These are phyloP conservation scores for Daedaleopsis nitida DNA, from an alignment of 768 basidiomycete species.

Conservation along the genomic window DNA sequence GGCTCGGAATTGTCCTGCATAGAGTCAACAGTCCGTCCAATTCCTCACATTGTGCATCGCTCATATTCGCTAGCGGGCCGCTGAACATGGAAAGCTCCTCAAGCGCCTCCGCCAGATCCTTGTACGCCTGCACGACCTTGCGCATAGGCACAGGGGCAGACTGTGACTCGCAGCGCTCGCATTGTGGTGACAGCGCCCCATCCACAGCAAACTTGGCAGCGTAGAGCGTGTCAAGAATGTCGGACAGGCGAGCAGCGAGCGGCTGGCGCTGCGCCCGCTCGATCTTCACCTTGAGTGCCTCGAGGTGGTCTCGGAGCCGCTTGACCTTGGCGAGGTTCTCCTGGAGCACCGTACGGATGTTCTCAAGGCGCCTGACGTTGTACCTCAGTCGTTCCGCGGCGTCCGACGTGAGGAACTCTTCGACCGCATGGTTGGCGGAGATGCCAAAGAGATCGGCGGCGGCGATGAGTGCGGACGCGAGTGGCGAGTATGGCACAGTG, in stretches of 20 bases:
- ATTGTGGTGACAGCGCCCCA: background rate
- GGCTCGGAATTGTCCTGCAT: too few relatives aligned
- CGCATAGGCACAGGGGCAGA: background rate
- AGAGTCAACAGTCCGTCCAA: background rate
- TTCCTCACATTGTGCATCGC: background rate
- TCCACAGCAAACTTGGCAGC: background rate
- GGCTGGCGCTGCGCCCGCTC: background rate
- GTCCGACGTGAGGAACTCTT: background rate
- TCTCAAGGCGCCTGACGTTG: background rate
- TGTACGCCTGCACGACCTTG: background rate
- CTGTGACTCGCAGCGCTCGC: background rate
- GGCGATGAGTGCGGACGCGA: background rate
- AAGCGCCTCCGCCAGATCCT: background rate
- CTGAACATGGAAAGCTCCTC: background rate
- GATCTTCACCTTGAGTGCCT: background rate
- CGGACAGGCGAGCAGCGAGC: background rate
- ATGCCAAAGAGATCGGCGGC: background rate
- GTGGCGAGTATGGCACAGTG: conserved; percentile 2
- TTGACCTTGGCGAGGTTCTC: background rate
- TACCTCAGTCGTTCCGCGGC: background rate
- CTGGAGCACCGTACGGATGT: background rate
- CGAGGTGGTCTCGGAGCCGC: background rate
- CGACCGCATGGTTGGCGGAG: background rate
- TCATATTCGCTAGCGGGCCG: background rate
- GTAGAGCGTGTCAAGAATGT: background rate